phyloP scores from a whole-genome alignment of 169 alveolate species.

The Babesia bigemina region DNA sequence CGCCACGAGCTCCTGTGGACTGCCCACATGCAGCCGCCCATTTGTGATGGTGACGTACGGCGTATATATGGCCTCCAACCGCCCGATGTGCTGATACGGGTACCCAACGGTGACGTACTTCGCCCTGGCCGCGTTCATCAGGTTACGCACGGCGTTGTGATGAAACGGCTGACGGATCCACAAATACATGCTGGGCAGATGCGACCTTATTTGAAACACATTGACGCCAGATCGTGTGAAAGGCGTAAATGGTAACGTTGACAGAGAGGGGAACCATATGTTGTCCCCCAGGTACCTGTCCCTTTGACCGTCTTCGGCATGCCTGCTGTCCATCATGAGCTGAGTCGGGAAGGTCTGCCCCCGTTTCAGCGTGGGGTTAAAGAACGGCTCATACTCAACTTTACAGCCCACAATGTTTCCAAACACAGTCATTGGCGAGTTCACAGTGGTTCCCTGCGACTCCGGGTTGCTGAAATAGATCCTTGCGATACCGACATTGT shows the following conservation, averaged over 20 bases:
- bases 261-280: constrained; percentile 58
- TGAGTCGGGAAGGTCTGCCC: constrained; percentile 43
- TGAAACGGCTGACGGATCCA: constrained; percentile 39
- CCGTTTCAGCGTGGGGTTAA: constrained; percentile 51
- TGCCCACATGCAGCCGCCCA: constrained; percentile 8
- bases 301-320: not conserved
- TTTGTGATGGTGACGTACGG: constrained; percentile 56
- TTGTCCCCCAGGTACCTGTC: constrained; percentile 4
- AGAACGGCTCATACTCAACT: constrained; percentile 55
- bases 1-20: constrained; percentile 31
- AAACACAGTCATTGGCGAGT: constrained; percentile 43
- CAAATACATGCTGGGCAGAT: constrained; percentile 55
- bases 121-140: constrained; percentile 24
- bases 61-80: constrained; percentile 53
- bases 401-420: constrained; percentile 15
- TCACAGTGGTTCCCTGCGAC: constrained; percentile 6
- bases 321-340: constrained; percentile 15
- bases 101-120: constrained; percentile 51
- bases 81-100: constrained; percentile 65
- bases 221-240: constrained; percentile 43
- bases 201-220: constrained; percentile 52
- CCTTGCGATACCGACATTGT: constrained; percentile 55
- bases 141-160: constrained; percentile 30
- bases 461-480: constrained; percentile 44
- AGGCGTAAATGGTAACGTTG: constrained; percentile 26